Evolutionary conservation across 1,284 basidiomycete genomes (phyloP), one percentile per base, ranked within the genome.

Genomic region (Naganishia albida): DNA sequence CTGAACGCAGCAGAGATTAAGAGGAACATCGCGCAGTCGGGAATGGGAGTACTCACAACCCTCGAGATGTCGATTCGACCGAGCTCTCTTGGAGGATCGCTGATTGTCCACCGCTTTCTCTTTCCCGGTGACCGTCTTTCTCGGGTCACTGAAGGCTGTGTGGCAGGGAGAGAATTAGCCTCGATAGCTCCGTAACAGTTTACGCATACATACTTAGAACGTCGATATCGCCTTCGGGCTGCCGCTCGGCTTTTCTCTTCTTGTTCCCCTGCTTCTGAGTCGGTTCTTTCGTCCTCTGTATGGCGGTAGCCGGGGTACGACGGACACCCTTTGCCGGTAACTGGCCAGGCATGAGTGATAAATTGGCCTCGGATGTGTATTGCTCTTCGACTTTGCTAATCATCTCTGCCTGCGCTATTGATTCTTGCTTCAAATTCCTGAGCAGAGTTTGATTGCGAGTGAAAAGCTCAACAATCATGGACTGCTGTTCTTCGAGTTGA

Each of bases 201-300:
- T n/a, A n/a, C n/a, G n/a, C n/a, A n/a, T n/a, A 20, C 56, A 25
- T 40, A 60, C 56, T n/a, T 38, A 23, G 18, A 4, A 39, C 34
- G 2, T 40, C 70, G 16, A 66, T 64, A 23, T 70, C 68, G 12
- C 34, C 18, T n/a, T 48, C 43, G 28, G 7, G 26, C 16, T 62
- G 52, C 3, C 67, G 65, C 26, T 69, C 68, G 2, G 20, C 49
- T 42, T 68, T 69, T 57, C 70, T 68, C 46, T 66, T 66, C 39
- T 59, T 49, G 40, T 44, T 48, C 3, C n/a, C 46, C 46, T 62
- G 66, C 53, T 65, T 65, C 26, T 62, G 52, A 10, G 46, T 52
- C 43, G 39, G 28, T 30, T 65, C 62, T 62, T 49, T 44, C 1
- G 12, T 30, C 4, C 42, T 50, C 30, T 28, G 28, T 2, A 26